Evolutionary conservation across 78 protist genomes (phyloP).

Genomic region (Dictyostelium capitatum): DNA sequence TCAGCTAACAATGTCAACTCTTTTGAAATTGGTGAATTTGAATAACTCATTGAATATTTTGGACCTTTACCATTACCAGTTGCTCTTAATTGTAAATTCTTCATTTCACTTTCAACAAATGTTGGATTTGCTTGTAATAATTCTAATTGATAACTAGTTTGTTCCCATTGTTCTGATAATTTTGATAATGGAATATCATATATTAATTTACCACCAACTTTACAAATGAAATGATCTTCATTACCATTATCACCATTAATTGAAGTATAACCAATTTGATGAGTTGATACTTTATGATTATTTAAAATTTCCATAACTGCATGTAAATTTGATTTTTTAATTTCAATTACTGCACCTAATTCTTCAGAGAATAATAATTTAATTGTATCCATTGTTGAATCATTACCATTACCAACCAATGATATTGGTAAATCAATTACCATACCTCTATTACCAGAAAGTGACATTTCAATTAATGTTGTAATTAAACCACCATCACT

Average conservation of each 20-base stretch:
- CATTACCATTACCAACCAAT: not conserved
- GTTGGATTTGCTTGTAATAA: slow-evolving; percentile 86
- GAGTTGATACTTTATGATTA: slow-evolving; percentile 10
- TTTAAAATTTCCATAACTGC: slow-evolving; percentile 26
- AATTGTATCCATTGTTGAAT: slow-evolving; percentile 5
- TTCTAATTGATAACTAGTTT: slow-evolving; percentile 88
- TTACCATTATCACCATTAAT: not conserved
- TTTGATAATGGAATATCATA: not conserved
- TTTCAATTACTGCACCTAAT: slow-evolving; percentile 84
- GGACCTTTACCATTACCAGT: slow-evolving; percentile 67
- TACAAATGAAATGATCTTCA: not conserved
- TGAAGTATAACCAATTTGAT: slow-evolving; percentile 60
- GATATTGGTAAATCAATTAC: slow-evolving; percentile 26
- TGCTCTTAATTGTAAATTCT: slow-evolving; percentile 40
- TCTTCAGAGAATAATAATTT: slow-evolving; percentile 92
- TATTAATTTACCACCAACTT: slow-evolving; percentile 7
- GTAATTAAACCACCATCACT: slow-evolving; percentile 95
- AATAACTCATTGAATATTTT: slow-evolving; percentile 32
- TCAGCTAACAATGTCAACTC: slow-evolving; percentile 3
- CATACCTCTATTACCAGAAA: slow-evolving; percentile 90
- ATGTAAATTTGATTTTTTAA: slow-evolving; percentile 1
- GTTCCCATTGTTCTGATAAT: slow-evolving; percentile 89
- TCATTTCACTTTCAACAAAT: slow-evolving; percentile 85
- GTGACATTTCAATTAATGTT: slow-evolving; percentile 94
- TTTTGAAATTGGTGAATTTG: slow-evolving; percentile 34